phyloP scores from a whole-genome alignment of 345 rosid species.

The Firmiana major region DNA sequence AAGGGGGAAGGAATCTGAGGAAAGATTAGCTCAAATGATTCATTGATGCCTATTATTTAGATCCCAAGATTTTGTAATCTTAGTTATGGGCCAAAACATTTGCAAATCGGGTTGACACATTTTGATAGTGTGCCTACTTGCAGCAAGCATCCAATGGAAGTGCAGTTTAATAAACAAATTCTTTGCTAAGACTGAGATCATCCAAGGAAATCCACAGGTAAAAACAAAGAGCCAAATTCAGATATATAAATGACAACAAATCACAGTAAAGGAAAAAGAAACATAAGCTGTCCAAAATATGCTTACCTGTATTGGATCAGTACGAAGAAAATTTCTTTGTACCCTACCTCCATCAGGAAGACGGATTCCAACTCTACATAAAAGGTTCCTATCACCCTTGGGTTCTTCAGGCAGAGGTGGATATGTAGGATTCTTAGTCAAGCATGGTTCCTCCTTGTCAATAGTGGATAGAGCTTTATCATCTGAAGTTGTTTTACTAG shows the following conservation, averaged over 20 bases:
- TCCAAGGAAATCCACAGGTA: slow-evolving; percentile 4
- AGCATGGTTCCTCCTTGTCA: slow-evolving; percentile 34
- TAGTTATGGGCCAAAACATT: not conserved
- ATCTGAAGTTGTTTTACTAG: slow-evolving; percentile 20
- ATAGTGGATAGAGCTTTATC: slow-evolving; percentile 19
- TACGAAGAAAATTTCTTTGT: slow-evolving; percentile 72
- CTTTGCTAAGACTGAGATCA: not conserved
- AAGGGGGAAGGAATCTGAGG: not conserved
- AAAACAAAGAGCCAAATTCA: not conserved
- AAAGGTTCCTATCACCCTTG: slow-evolving; percentile 60
- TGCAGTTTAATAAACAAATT: not conserved
- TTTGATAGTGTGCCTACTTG: not conserved
- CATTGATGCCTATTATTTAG: not conserved
- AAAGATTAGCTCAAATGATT: not conserved
- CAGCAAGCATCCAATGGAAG: not conserved
- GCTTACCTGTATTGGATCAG: slow-evolving; percentile 74
- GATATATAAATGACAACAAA: not conserved
- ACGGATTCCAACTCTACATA: slow-evolving; percentile 88
- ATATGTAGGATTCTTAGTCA: slow-evolving; percentile 41
- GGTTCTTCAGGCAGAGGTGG: slow-evolving; percentile 93
- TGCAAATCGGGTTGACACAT: not conserved
- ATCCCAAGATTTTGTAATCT: not conserved
- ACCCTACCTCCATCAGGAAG: slow-evolving; percentile 82
- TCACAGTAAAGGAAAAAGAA: not conserved
- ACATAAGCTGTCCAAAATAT: slow-evolving; percentile 22